These are phyloP conservation scores for Geranium rotundifolium DNA, from an alignment of 345 rosid genomes.

Conservation along the genomic window DNA sequence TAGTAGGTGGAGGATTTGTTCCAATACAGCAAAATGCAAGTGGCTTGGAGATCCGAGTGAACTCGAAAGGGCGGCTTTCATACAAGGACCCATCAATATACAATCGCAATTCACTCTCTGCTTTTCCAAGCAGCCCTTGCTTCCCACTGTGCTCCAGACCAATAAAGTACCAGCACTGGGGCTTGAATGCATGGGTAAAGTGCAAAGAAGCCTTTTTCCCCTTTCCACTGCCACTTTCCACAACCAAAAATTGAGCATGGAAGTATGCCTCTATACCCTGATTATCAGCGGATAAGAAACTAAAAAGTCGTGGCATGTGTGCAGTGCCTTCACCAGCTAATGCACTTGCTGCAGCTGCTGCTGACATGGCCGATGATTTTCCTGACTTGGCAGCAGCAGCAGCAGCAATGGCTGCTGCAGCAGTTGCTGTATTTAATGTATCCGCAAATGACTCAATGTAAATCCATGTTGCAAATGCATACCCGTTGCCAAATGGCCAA, in stretches of 20 bases:
- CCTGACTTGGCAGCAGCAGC: constrained; percentile 91
- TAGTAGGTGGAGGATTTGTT: constrained; percentile 96
- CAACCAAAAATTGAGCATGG: constrained; percentile 96
- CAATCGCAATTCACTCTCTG: constrained; percentile 86
- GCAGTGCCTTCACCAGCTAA: constrained; percentile 99
- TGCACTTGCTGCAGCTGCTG: constrained; percentile 99
- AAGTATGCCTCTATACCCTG: constrained; percentile 97
- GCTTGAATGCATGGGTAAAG: constrained; percentile 97
- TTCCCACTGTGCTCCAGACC: constrained; percentile 82
- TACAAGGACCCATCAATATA: constrained; percentile 91
- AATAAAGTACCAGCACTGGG: constrained; percentile 97
- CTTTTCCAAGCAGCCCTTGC: constrained; percentile 84
- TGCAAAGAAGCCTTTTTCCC: constrained; percentile 92
- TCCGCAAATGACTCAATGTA: constrained; percentile 98
- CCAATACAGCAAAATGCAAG: constrained; percentile 99
- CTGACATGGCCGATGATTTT: constrained; percentile 98
- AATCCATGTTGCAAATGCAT: constrained; percentile 95
- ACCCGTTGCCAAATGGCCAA: constrained; percentile 96
- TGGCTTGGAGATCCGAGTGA: constrained; percentile 88
- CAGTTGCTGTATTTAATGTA: constrained; percentile 90
- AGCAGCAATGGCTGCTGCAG: constrained; percentile 96
- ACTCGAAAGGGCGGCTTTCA: constrained; percentile 89
- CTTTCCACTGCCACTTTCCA: constrained; percentile 90
- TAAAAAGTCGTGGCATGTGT: constrained; percentile 96
- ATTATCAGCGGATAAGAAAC: constrained; percentile 94